Evolutionary conservation across 2,329 filamentous ascomycete genomes (phyloP), one percentile per base, ranked within the genome.

Genomic region (Cercospora janseana): DNA sequence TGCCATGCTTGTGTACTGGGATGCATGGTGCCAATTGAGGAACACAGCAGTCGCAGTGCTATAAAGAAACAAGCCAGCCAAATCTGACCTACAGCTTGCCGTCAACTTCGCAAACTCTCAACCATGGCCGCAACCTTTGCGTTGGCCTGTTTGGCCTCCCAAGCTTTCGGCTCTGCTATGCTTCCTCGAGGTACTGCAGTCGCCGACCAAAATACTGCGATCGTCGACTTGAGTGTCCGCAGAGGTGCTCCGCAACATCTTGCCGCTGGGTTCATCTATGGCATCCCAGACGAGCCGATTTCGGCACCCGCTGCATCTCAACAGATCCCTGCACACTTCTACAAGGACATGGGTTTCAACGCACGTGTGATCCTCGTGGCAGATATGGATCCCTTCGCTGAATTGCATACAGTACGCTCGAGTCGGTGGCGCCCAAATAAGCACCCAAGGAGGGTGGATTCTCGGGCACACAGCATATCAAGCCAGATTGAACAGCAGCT

Each of bases 241-340:
- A 64, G 60, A 8, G 72, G 70, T 4, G 41, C 58, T 0, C 61
- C 69, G 4, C 48, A 62, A 35, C 66, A 72, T 42, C 58, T 70
- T n/a, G 72, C 70, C 4, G 69, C 70, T 4, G 71, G 71, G 3
- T 63, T 71, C 48, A 66, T 75, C 32, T 75, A 75, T 52, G 72
- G 72, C 9, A 69, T 73, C 27, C 55, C 58, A 5, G 57, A 61
- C 40, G n/a, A n/a, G n/a, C n/a, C n/a, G n/a, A n/a, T n/a, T n/a
- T n/a, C n/a, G n/a, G n/a, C n/a, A n/a, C n/a, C n/a, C n/a, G n/a
- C n/a, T n/a, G n/a, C n/a, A n/a, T n/a, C n/a, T n/a, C n/a, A n/a
- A n/a, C 67, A 70, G 41, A 72, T 75, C 23, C 71, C 70, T 0
- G 65, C 66, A 27, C 52, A 67, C 13, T 72, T 68, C 59, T 72